A percentile compares a stretch with the other conserved stretches of the same genome.
Conservation (phyloP, 73 alveolate genomes). For the Uronychia binucleata region DNA sequence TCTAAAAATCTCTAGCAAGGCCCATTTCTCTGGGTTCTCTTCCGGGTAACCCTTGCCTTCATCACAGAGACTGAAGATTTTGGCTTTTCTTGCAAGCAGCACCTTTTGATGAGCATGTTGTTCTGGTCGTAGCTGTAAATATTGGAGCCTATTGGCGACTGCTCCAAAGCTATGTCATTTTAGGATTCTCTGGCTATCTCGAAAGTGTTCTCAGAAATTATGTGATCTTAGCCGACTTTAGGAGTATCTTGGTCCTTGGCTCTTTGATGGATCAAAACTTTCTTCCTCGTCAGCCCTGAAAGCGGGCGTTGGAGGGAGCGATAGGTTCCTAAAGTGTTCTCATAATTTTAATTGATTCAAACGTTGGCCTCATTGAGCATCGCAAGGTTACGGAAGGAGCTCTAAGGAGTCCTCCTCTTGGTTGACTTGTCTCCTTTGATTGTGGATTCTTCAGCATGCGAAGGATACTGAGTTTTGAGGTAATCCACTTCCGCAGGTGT, state of each 20-base stretch:
- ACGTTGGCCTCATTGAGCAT: neutral
- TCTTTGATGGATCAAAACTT: no score
- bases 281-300: no score
- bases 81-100: neutral
- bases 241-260: no score
- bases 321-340: no score
- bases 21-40: neutral
- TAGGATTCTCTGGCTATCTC: no score
- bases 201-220: no score
- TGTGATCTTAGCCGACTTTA: no score
- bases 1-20: neutral
- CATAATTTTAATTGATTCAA: no score
- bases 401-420: neutral
- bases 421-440: neutral
- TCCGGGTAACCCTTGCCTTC: neutral
- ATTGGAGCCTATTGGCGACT: no score
- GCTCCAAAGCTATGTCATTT: no score
- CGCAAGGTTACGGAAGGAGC: neutral
- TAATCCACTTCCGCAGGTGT: neutral
- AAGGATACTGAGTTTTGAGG: neutral
- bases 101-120: neutral
- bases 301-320: no score
- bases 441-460: neutral
- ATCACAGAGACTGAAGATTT: neutral
- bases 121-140: no score